These are phyloP conservation scores for Pseudoturritis turrita DNA, from an alignment of 345 rosid species.

Conservation along the genomic window DNA sequence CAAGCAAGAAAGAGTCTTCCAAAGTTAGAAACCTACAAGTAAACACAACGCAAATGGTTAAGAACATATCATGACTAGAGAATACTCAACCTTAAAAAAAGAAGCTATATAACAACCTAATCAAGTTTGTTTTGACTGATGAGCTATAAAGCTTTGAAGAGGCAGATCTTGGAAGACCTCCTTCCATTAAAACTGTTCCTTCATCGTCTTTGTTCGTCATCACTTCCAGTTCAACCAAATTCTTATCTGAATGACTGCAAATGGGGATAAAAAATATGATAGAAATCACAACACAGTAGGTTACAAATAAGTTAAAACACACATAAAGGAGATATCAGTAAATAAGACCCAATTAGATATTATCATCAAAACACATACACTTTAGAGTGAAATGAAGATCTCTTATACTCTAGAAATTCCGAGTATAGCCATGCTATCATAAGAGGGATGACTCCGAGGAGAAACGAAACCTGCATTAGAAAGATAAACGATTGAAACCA, in stretches of 20 bases:
- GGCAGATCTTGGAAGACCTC: slow-evolving; percentile 76
- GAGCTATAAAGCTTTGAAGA: slow-evolving; percentile 59
- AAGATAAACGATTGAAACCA: too few relatives aligned
- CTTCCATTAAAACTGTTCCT: slow-evolving; percentile 76
- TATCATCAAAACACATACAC: slow-evolving; percentile 49
- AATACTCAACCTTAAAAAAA: background rate
- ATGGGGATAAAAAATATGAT: background rate
- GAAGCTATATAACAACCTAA: slow-evolving; percentile 41
- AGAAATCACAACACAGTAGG: background rate
- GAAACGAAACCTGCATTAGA: slow-evolving; percentile 67
- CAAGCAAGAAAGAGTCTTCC: slow-evolving; percentile 91
- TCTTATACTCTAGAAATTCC: slow-evolving; percentile 69
- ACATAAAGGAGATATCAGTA: background rate
- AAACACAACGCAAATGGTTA: background rate
- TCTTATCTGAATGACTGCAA: slow-evolving; percentile 88
- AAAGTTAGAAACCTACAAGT: slow-evolving; percentile 69
- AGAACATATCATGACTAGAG: background rate
- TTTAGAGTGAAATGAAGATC: slow-evolving; percentile 52
- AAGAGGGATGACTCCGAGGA: slow-evolving; percentile 76
- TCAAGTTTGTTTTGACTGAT: slow-evolving; percentile 61
- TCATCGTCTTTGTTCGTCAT: slow-evolving; percentile 72
- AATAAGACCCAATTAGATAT: background rate
- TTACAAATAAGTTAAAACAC: background rate
- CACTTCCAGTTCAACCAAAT: slow-evolving; percentile 71
- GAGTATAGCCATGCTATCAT: slow-evolving; percentile 87